Evolutionary conservation across 345 rosid genomes (phyloP).

Genomic region (Excoecaria cochinchinensis): DNA sequence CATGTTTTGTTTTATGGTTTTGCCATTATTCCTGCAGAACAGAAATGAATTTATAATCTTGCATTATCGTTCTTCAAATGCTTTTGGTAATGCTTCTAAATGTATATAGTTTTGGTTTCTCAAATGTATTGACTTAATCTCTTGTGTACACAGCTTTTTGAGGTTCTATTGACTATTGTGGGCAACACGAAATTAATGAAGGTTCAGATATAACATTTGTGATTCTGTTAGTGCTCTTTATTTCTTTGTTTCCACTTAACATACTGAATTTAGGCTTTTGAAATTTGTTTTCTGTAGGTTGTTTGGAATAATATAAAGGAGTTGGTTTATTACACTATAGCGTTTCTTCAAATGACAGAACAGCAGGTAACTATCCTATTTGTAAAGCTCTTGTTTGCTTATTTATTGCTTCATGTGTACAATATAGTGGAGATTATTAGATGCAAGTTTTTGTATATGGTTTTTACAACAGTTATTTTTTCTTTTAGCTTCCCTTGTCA

Average conservation of each 20-base stretch:
- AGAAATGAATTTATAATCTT: background rate
- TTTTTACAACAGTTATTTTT: background rate
- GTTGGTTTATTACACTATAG: conserved; percentile 71
- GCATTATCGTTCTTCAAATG: conserved; percentile 6
- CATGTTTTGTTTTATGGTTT: background rate
- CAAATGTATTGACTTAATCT: conserved; percentile 21
- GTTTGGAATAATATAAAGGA: conserved; percentile 54
- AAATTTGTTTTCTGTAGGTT: conserved; percentile 44
- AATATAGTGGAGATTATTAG: background rate
- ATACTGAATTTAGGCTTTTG: conserved; percentile 7
- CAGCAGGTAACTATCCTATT: conserved; percentile 55
- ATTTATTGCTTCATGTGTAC: background rate
- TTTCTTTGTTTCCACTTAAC: conserved; percentile 1
- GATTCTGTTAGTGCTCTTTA: conserved; percentile 9
- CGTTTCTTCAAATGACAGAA: conserved; percentile 87
- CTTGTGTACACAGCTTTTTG: conserved; percentile 64
- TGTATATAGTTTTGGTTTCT: background rate
- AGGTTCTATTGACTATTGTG: conserved; percentile 76
- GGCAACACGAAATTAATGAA: conserved; percentile 63
- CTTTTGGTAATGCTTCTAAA: conserved; percentile 5
- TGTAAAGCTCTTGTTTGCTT: background rate
- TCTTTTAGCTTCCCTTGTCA: background rate
- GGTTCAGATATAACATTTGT: conserved; percentile 44
- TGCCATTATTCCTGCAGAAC: background rate
- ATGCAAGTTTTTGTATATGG: background rate